Conservation (phyloP, 2,329 filamentous ascomycete species). For the Botrytis porri region DNA sequence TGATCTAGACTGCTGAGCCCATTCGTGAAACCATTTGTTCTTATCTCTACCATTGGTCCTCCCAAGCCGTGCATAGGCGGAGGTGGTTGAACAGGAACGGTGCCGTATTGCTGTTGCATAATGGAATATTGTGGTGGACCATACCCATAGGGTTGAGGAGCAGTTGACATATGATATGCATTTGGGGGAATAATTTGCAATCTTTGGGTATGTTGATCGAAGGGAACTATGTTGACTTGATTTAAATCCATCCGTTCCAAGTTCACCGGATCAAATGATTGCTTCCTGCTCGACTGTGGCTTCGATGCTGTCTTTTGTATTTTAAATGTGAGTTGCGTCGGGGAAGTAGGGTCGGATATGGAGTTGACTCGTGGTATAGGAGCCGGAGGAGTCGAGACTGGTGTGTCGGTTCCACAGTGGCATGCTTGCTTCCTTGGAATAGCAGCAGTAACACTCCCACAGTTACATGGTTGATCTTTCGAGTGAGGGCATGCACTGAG, state of each 20-base stretch:
- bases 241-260: slow-evolving; percentile 54
- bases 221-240: slow-evolving; percentile 49
- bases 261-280: slow-evolving; percentile 48
- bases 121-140: slow-evolving; percentile 31
- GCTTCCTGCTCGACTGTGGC: slow-evolving; percentile 40
- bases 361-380: slow-evolving; percentile 24
- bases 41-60: neutral
- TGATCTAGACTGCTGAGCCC: slow-evolving; percentile 25
- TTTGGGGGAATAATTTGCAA: slow-evolving; percentile 29
- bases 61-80: slow-evolving; percentile 23
- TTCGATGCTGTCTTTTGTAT: slow-evolving; percentile 31
- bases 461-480: slow-evolving; percentile 49
- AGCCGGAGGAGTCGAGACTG: slow-evolving; percentile 24
- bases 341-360: slow-evolving; percentile 44
- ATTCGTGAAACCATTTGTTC: slow-evolving; percentile 27
- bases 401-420: slow-evolving; percentile 45
- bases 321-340: slow-evolving; percentile 34
- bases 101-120: slow-evolving; percentile 27
- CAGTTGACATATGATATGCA: slow-evolving; percentile 27
- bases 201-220: slow-evolving; percentile 35
- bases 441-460: slow-evolving; percentile 61
- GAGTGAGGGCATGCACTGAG: slow-evolving; percentile 68
- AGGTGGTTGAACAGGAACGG: slow-evolving; percentile 28
- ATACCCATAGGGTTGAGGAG: slow-evolving; percentile 28
- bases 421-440: slow-evolving; percentile 59